Percentiles rank a stretch among this genome's conserved stretches.
Conservation (phyloP, 2,329 filamentous ascomycete genomes). For the Eutypella sp. region DNA sequence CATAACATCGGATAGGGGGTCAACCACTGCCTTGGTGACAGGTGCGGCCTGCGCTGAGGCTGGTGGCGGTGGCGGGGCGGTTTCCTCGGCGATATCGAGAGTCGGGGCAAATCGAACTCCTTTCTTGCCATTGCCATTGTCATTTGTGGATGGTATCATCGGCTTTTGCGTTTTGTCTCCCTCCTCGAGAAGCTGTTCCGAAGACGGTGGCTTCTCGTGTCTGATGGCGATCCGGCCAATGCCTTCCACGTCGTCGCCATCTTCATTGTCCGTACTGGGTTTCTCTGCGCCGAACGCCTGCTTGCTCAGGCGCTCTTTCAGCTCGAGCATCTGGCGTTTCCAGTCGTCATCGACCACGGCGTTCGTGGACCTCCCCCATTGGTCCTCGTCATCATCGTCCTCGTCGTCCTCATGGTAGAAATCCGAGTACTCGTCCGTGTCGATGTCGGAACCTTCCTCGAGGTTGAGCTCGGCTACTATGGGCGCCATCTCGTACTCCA, state of each 20-base stretch:
- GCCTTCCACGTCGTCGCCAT: conserved; percentile 20
- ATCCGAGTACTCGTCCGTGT: conserved; percentile 45
- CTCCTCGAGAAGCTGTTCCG: conserved; percentile 13
- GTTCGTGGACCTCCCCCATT: conserved; percentile 67
- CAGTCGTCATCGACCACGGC: conserved; percentile 69
- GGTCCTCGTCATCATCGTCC: conserved; percentile 57
- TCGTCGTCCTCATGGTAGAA: conserved; percentile 48
- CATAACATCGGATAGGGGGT: conserved; percentile 49
- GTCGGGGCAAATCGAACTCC: conserved; percentile 24
- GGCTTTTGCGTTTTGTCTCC: conserved; percentile 10
- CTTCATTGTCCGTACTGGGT: conserved; percentile 29
- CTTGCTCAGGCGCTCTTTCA: conserved; percentile 64
- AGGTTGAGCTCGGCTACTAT: conserved; percentile 90
- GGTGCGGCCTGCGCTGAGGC: conserved; percentile 6
- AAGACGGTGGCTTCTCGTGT: conserved; percentile 20
- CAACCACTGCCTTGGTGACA: conserved; percentile 30
- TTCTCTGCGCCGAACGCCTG: conserved; percentile 44
- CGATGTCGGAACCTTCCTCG: conserved; percentile 59
- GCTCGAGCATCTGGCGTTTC: conserved; percentile 73
- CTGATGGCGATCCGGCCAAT: conserved; percentile 32
- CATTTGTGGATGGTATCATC: background rate
- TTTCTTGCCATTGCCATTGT: conserved; percentile 23
- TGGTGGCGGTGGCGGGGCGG: conserved; percentile 19
- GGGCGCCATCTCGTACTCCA: conserved; percentile 76
- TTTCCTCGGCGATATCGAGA: conserved; percentile 22